A percentile compares a stretch with the other conserved stretches of the same genome.
phyloP scores from a whole-genome alignment of 805 yeast genomes.

The Candida morakotiae region DNA sequence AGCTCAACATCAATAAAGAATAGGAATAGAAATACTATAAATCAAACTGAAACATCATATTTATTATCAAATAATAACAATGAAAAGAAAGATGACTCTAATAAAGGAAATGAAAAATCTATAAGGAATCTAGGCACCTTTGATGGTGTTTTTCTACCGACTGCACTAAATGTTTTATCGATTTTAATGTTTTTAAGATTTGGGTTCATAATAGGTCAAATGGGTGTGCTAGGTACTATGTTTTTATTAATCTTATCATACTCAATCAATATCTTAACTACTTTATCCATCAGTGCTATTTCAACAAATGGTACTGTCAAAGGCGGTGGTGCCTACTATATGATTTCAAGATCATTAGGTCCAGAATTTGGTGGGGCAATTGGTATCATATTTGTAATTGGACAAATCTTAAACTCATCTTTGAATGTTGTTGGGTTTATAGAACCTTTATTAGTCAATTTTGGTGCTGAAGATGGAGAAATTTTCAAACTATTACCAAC shows the following conservation, averaged over 20 bases:
- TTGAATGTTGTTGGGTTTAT: slow-evolving; percentile 94
- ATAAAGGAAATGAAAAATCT: slow-evolving; percentile 1
- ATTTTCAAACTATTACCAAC: slow-evolving; percentile 59
- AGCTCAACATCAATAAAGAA: no score
- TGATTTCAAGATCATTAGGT: slow-evolving; percentile 92
- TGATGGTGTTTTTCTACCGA: slow-evolving; percentile 91
- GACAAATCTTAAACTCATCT: slow-evolving; percentile 88
- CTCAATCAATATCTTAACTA: slow-evolving; percentile 76
- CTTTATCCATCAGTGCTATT: slow-evolving; percentile 88
- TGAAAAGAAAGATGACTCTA: not conserved
- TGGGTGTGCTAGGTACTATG: slow-evolving; percentile 81
- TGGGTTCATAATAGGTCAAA: slow-evolving; percentile 92
- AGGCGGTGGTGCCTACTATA: slow-evolving; percentile 98
- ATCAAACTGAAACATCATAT: slow-evolving; percentile 5
- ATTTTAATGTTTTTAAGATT: slow-evolving; percentile 93
- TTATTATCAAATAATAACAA: slow-evolving; percentile 5
- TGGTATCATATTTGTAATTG: slow-evolving; percentile 89
- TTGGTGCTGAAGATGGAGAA: slow-evolving; percentile 60
- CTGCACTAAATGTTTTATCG: slow-evolving; percentile 86
- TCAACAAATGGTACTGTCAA: slow-evolving; percentile 96
- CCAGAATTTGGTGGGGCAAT: slow-evolving; percentile 99
- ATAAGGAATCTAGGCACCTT: slow-evolving; percentile 65
- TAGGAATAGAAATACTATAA: no score
- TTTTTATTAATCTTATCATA: slow-evolving; percentile 68
- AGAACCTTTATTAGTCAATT: slow-evolving; percentile 81